Percentiles rank a stretch among this genome's conserved stretches.
phyloP scores from a whole-genome alignment of 805 yeast species.

The Metschnikowia picachoensis region DNA sequence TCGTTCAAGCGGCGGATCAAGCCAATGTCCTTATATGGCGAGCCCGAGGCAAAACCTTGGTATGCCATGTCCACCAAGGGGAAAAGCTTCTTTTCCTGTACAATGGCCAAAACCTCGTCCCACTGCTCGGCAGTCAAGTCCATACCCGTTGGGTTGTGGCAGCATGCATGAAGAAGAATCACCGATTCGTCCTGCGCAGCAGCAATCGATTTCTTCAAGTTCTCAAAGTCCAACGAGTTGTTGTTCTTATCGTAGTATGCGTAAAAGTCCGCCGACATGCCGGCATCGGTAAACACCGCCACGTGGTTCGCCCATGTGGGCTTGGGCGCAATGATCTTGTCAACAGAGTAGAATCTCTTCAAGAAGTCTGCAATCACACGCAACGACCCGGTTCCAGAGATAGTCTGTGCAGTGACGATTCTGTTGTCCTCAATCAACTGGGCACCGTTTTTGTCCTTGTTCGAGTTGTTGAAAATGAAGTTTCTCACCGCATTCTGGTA shows the following conservation, averaged over 20 bases:
- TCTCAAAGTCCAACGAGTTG: conserved; percentile 62
- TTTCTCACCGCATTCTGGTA: conserved; percentile 65
- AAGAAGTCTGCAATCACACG: conserved; percentile 81
- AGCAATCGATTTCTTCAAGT: conserved; percentile 56
- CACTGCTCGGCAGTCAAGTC: conserved; percentile 83
- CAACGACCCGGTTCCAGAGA: conserved; percentile 94
- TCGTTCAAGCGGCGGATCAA: conserved; percentile 44
- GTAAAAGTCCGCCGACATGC: conserved; percentile 59
- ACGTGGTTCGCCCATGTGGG: conserved; percentile 96
- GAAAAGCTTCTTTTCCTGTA: conserved; percentile 55
- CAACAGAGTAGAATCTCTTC: conserved; percentile 50
- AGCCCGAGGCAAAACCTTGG: conserved; percentile 92
- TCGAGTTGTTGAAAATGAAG: conserved; percentile 63
- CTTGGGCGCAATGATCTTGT: conserved; percentile 67
- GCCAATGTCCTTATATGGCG: conserved; percentile 63
- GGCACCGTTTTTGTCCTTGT: conserved; percentile 50
- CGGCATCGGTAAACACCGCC: conserved; percentile 73
- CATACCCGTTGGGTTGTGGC: conserved; percentile 96
- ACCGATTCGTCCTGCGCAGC: conserved; percentile 55
- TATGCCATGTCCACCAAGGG: conserved; percentile 92
- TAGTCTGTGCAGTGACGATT: conserved; percentile 80
- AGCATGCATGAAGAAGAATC: conserved; percentile 86
- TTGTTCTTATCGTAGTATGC: conserved; percentile 63
- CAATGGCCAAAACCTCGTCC: conserved; percentile 65
- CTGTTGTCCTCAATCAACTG: conserved; percentile 56